Evolutionary conservation across 805 yeast genomes (phyloP).

Genomic region (Yarrowia sp.): DNA sequence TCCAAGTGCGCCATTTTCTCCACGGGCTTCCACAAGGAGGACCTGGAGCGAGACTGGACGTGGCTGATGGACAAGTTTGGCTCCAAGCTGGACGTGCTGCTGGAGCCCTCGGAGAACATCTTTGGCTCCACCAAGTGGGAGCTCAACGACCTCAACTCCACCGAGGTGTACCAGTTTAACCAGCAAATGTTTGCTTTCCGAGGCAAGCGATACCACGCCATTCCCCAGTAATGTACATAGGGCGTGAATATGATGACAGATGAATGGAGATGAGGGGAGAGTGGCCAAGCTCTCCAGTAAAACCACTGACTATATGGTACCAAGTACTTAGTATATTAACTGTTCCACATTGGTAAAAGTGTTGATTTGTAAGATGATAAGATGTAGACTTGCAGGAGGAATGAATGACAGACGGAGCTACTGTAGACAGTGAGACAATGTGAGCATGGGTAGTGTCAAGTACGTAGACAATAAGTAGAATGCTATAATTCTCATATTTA

Average conservation of each 20-base stretch:
- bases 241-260: constrained; percentile 27
- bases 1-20: constrained; percentile 91
- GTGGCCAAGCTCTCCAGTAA: neutral
- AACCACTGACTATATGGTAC: constrained; percentile 1
- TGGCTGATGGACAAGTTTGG: constrained; percentile 72
- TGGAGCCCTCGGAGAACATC: constrained; percentile 73
- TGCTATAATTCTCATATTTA: too few species aligned
- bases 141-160: constrained; percentile 88
- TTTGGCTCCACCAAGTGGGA: constrained; percentile 94
- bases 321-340: neutral
- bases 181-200: constrained; percentile 89
- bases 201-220: constrained; percentile 96
- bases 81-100: constrained; percentile 80
- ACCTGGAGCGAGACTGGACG: constrained; percentile 69
- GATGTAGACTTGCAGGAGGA: too few species aligned
- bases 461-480: too few species aligned
- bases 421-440: too few species aligned
- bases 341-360: too few species aligned
- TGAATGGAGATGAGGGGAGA: neutral
- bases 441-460: too few species aligned
- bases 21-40: constrained; percentile 86
- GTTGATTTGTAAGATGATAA: too few species aligned
- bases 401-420: too few species aligned
- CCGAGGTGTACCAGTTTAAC: constrained; percentile 91
- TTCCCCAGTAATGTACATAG: constrained; percentile 46